Percentiles rank a stretch among this genome's conserved stretches.
Conservation (phyloP, 2,329 filamentous ascomycete genomes). For the Fusarium torreyae region DNA sequence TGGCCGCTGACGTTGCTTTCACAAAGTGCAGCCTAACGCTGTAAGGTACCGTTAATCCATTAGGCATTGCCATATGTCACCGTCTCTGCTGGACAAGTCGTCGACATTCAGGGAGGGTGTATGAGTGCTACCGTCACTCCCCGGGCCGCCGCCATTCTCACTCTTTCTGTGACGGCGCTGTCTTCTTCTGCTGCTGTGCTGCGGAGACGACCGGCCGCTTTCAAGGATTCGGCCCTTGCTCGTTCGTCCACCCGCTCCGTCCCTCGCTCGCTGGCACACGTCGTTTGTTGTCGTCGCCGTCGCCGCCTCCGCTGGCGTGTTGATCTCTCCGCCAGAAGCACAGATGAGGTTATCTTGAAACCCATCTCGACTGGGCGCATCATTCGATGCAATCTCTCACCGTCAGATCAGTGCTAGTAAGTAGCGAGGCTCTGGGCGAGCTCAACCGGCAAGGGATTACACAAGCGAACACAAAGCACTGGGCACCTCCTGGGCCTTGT, state of each 20-base stretch:
- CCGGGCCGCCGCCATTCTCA: conserved; percentile 19
- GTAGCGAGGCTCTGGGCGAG: conserved; percentile 17
- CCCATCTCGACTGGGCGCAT: conserved; percentile 28
- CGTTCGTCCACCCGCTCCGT: conserved; percentile 29
- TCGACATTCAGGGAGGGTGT: conserved; percentile 11
- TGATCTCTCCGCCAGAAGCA: conserved; percentile 26
- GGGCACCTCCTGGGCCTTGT: conserved; percentile 38
- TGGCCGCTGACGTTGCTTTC: conserved; percentile 7
- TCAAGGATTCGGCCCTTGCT: conserved; percentile 37
- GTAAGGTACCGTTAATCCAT: conserved; percentile 17
- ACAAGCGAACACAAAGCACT: conserved; percentile 37
- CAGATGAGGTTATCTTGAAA: conserved; percentile 41
- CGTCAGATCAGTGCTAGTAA: conserved; percentile 30
- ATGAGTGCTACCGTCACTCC: background rate
- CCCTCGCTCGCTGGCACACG: conserved; percentile 24
- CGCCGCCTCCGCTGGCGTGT: conserved; percentile 8
- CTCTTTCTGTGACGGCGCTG: conserved; percentile 35
- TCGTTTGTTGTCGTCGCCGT: conserved; percentile 16
- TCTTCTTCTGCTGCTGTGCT: conserved; percentile 25
- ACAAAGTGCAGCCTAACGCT: conserved; percentile 5
- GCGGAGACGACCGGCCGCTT: conserved; percentile 35
- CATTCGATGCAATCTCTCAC: conserved; percentile 41
- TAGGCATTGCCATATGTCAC: conserved; percentile 29
- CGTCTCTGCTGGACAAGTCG: conserved; percentile 24
- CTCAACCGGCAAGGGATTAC: conserved; percentile 26